Evolutionary conservation across 805 yeast species (phyloP), one percentile per base, ranked within the genome.

Genomic region (Candida tibetensis): DNA sequence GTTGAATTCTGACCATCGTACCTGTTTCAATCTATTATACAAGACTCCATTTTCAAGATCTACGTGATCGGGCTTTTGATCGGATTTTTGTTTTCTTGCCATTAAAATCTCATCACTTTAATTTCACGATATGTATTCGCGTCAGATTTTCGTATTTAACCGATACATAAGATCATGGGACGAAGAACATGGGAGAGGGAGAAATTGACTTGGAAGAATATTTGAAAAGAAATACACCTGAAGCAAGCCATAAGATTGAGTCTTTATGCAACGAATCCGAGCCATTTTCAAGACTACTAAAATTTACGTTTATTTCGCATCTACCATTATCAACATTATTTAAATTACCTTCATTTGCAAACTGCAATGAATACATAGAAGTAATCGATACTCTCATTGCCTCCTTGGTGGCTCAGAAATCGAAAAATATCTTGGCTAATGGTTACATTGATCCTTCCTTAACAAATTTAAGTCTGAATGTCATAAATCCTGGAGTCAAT

Each of bases 31-130:
- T n/a, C 53, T 47, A 3, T 62, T 69, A 37, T 72, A 71, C 1
- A 79, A 49, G 0, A 72, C 53, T 3, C 81, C 66, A n/a, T 57
- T 61, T 21, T 59, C 57, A 25, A 66, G 68, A 50, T 78, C 79
- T 9, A 78, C 76, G 37, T 63, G 58, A 12, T 47, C 47, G 14
- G 32, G 17, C 10, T 7, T 21, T 21, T 21, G 25, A 7, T 7
- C 7, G 10, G 9, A 7, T 7, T 10, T 21, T 7, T 21, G 25
- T 21, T 21, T 21, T 7, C 25, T 7, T 7, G 25, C 25, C 25
- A 21, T 21, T 21, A 10, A 21, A n/a, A 21, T 7, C 9, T 21
- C 25, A 21, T 21, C 25, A 21, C 9, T 7, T 7, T 10, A 7
- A 10, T 21, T 21, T 21, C 10, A 7, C 25, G 10, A 21, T 21